Base-by-base conservation (phyloP, 257 asterid species). In the Perilla frutescens region DNA sequence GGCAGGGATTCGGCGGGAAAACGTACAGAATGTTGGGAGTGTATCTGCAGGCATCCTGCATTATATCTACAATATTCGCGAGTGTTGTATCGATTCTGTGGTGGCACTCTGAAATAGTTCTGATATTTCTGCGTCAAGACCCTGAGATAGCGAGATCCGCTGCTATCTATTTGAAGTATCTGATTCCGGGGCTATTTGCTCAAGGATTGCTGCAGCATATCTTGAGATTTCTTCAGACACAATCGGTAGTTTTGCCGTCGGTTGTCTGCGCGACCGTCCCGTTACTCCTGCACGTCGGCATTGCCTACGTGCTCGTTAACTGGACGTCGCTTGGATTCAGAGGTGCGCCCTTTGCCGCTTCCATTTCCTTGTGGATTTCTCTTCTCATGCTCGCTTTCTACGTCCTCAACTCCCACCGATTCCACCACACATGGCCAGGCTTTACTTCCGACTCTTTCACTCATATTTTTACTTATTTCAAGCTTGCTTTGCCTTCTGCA, bases 1-100 rank as follows among this genome's bases (percentile, higher is more conserved):
- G 98, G 7, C 96, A 92, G 80, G 91, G 90, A 47, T 90, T 77
- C 3, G 98, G 98, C 2, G 96, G 96, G 8, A 84, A 75, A 74
- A 39, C 72, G 75, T 87, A 90, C 53, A 57, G 86, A 50, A 77
- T 77, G 83, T 5, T 90, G 62, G 98, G 98, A 4, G 67, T 90
- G 31, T 82, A 92, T 70, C 87, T 92, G 8, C 98, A 90, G 41
- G 78, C 96, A 2, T 87, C 96, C 4, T 90, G 90, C 81, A 71
- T 88, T 56, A 74, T 90, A 53, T 81, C 96, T 6, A 7, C 82
- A 56, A 8, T 80, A 41, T 87, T 82, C 80, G 15, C 81, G 8
- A 39, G 71, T 11, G 20, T 53, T 0, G 72, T 88, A n/a, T 80
- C 96, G 0, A 36, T 88, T 14, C 60, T 88, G 6, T 92, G 96